Evolutionary conservation across 768 basidiomycete species (phyloP).

Genomic region (Galerina marginata): DNA sequence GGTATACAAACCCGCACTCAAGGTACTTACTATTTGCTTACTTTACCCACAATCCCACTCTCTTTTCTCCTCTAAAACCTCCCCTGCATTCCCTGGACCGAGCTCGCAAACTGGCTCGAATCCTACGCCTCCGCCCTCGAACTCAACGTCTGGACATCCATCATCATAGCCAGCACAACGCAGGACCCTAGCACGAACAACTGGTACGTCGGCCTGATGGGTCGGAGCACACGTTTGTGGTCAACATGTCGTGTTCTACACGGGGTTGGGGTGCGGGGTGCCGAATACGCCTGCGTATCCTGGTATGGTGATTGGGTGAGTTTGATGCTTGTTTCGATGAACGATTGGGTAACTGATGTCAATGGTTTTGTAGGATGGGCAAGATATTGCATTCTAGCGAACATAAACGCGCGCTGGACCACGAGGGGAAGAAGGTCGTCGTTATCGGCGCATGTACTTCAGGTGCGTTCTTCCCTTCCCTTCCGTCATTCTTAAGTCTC

Average conservation of each 20-base stretch:
- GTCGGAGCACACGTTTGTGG: slow-evolving; percentile 41
- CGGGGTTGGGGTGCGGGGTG: slow-evolving; percentile 55
- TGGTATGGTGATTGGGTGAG: slow-evolving; percentile 46
- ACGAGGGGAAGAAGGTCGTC: slow-evolving; percentile 66
- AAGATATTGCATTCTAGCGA: slow-evolving; percentile 55
- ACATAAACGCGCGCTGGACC: slow-evolving; percentile 52
- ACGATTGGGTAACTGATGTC: too few relatives aligned
- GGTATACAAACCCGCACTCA: slow-evolving; percentile 52
- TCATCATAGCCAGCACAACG: slow-evolving; percentile 41
- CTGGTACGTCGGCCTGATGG: slow-evolving; percentile 53
- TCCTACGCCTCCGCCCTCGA: slow-evolving; percentile 63
- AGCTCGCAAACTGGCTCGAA: slow-evolving; percentile 75
- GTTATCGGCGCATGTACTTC: slow-evolving; percentile 74
- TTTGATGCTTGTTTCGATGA: background rate
- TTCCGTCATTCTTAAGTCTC: too few relatives aligned
- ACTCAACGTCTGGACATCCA: slow-evolving; percentile 66
- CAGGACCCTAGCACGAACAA: slow-evolving; percentile 42
- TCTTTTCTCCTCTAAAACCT: background rate
- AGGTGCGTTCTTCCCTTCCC: slow-evolving; percentile 30
- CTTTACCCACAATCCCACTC: background rate
- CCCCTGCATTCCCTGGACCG: too few relatives aligned
- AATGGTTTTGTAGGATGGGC: slow-evolving; percentile 47
- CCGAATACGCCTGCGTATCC: slow-evolving; percentile 51
- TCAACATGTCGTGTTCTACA: slow-evolving; percentile 63
- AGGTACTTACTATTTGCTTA: slow-evolving; percentile 33